Percentiles rank a stretch among this genome's conserved stretches.
phyloP scores from a whole-genome alignment of 371 early-diverging fungal species.

The Mucor velutinosus region DNA sequence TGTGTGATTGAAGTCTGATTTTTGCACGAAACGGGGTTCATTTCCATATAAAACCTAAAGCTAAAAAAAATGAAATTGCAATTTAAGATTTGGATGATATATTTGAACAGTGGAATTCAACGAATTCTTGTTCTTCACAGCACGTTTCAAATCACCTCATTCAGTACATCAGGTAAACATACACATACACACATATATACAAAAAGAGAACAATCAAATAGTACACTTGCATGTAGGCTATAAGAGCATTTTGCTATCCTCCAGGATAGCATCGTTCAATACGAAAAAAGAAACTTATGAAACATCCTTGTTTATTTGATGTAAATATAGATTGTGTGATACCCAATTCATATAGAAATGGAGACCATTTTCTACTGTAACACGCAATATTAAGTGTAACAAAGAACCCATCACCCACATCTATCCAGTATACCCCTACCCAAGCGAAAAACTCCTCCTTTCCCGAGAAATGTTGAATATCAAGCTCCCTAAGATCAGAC shows the following conservation, averaged over 20 bases:
- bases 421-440: not conserved
- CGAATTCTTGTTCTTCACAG: not conserved
- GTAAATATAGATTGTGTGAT: not conserved
- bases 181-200: no score
- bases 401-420: not conserved
- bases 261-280: not conserved
- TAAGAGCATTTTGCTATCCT: not conserved
- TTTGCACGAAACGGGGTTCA: not conserved
- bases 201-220: not conserved
- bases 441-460: not conserved
- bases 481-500: not conserved
- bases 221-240: not conserved
- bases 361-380: not conserved
- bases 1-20: not conserved
- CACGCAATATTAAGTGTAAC: slow-evolving; percentile 1
- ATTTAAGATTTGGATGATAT: not conserved
- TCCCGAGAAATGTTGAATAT: not conserved
- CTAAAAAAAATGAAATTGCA: not conserved
- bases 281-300: not conserved
- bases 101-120: not conserved
- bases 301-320: not conserved
- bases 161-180: not conserved
- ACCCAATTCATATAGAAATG: not conserved
- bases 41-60: not conserved
- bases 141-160: not conserved